Conservation (phyloP, 2,329 filamentous ascomycete species). For the Epichloe glyceriae region DNA sequence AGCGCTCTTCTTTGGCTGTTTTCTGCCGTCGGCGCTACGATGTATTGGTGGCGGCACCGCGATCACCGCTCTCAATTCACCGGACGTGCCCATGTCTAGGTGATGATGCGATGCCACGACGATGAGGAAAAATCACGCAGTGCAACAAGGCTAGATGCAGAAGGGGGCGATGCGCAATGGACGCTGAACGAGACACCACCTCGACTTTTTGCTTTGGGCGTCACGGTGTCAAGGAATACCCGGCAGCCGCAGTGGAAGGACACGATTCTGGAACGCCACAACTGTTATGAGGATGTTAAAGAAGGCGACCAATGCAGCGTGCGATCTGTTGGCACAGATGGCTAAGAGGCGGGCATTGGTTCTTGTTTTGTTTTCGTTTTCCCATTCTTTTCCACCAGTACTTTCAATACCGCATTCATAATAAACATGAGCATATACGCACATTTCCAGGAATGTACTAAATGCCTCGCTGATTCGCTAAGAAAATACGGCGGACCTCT, state of each 20-base stretch:
- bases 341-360: background rate
- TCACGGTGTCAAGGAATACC: conserved; percentile 1
- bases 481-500: too few species aligned
- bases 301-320: background rate
- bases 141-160: background rate
- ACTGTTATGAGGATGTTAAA: background rate
- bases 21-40: conserved; percentile 39
- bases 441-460: background rate
- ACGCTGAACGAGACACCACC: background rate
- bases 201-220: conserved; percentile 1
- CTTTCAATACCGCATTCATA: background rate
- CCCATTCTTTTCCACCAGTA: background rate
- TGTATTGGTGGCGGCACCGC: conserved; percentile 47
- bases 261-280: background rate
- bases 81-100: conserved; percentile 41
- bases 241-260: background rate
- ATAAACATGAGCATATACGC: background rate
- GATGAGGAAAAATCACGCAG: background rate
- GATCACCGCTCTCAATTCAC: conserved; percentile 43
- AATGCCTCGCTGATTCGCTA: background rate
- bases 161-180: background rate
- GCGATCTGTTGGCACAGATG: background rate
- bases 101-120: conserved; percentile 5
- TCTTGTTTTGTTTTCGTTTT: background rate
- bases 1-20: conserved; percentile 67